A percentile compares a stretch with the other conserved stretches of the same genome.
Conservation (phyloP, 176 grass and related monocot species). For the Rhipidocladum racemiflorum region DNA sequence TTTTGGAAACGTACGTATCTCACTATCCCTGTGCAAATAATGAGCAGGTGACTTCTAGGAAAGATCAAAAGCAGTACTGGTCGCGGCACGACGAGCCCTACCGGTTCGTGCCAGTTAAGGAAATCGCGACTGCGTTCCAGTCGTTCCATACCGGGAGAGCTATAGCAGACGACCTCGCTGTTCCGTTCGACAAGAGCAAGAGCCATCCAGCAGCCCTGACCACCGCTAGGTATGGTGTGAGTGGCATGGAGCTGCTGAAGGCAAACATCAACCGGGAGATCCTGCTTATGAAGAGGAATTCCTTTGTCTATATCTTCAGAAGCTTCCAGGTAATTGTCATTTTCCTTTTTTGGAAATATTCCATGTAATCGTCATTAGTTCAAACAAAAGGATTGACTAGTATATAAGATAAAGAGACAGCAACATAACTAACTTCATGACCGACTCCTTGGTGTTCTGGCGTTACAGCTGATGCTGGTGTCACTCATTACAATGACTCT, state of each 20-base stretch:
- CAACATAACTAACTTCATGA: too few species aligned
- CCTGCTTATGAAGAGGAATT: neutral
- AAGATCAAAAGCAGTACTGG: conserved; percentile 25
- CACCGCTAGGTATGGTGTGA: neutral
- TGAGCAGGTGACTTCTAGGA: neutral
- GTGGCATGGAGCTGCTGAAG: neutral
- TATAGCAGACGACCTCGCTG: neutral
- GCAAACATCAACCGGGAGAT: neutral
- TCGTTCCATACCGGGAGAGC: neutral
- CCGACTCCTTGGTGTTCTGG: neutral
- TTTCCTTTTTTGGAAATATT: neutral
- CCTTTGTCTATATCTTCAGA: neutral
- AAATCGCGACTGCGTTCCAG: neutral
- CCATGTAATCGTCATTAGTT: neutral
- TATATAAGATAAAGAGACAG: too few species aligned
- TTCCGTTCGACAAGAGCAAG: neutral
- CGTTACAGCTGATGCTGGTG: neutral
- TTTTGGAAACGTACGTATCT: too few species aligned
- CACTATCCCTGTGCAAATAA: too few species aligned
- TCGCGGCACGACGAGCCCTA: neutral
- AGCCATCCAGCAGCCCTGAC: neutral
- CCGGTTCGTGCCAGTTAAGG: neutral
- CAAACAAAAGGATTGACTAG: too few species aligned
- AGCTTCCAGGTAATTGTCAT: neutral
- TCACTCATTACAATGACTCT: neutral